Percentiles rank a stretch among this genome's conserved stretches.
phyloP scores from a whole-genome alignment of 2,329 filamentous ascomycete species.

The Diaporthe amygdali region DNA sequence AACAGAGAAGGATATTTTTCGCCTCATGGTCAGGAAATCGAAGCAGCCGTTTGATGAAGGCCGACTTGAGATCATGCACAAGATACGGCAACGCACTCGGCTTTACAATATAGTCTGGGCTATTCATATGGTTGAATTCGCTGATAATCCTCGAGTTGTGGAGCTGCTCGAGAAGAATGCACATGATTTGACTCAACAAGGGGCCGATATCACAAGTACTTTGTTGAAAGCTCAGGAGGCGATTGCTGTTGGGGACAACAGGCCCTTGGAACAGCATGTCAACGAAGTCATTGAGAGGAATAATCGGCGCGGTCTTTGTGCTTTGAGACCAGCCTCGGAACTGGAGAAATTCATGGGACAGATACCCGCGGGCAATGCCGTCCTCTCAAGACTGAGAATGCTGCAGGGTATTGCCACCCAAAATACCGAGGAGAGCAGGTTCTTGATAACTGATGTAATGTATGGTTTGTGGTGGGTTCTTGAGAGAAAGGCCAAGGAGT shows the following conservation, averaged over 20 bases:
- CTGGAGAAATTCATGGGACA: background rate
- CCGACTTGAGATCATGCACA: background rate
- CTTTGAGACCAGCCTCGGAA: background rate
- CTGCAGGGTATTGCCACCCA: background rate
- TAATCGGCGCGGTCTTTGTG: background rate
- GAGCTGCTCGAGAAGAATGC: background rate
- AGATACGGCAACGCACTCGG: background rate
- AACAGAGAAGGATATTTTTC: background rate
- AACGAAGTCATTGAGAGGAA: background rate
- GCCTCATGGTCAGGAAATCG: background rate
- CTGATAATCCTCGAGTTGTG: background rate
- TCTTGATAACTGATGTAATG: background rate
- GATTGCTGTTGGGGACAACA: background rate
- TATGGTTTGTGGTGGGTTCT: background rate
- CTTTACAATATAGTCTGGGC: background rate
- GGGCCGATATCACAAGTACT: background rate
- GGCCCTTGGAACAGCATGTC: background rate
- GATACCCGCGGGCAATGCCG: background rate
- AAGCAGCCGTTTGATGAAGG: background rate
- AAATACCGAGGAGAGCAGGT: background rate
- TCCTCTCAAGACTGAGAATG: background rate
- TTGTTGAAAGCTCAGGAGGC: background rate
- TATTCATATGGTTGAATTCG: background rate
- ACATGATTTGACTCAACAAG: background rate
- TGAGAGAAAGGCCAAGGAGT: background rate